Evolutionary conservation across 2,329 filamentous ascomycete species (phyloP), one percentile per base, ranked within the genome.

Genomic region (Colletotrichum acutatum): DNA sequence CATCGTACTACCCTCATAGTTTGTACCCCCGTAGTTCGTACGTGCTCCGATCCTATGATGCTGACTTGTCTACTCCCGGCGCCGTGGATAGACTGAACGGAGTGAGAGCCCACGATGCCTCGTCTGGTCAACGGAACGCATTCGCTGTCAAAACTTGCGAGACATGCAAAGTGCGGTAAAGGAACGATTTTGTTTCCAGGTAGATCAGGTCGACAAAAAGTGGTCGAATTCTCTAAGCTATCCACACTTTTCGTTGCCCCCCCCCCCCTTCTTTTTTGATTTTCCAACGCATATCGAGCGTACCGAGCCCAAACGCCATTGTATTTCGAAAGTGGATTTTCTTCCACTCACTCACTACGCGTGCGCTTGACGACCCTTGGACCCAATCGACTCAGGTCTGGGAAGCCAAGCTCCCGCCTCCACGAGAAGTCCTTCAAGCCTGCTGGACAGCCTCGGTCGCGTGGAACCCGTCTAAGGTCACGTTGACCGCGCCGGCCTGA

Each of bases 401-500:
- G 37, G 8, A 24, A 24, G 24, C 62, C 34, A 52, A 19, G 5
- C 14, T 37, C 34, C 64, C 32, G 32, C 61, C 63, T 66, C 64
- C 7, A 53, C 22, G n/a, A 16, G 19, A 46, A 30, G 26, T 12
- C 32, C 53, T 26, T 54, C 30, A 26, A 5, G 57, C 57, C 22
- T 62, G 32, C 46, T 65, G 60, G 12, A 62, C 59, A 16, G 67
- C 37, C 19, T 80, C 81, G 12, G 79, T 75, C 30, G 95, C 95
- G 76, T 92, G 89, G 80, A 98, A 94, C 5, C 93, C 94, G 75
- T 97, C 93, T 14, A 97, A 83, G 0, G 94, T 95, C 64, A 98
- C 92, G 69, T 91, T 94, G 14, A 98, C 95, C 9, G 97, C 96
- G 62, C 97, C 96, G 6, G 97, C 95, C 90, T 98, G 94, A 34